Evolutionary conservation across 2,329 filamentous ascomycete genomes (phyloP), one percentile per base, ranked within the genome.

Genomic region (Rutstroemia sp.): DNA sequence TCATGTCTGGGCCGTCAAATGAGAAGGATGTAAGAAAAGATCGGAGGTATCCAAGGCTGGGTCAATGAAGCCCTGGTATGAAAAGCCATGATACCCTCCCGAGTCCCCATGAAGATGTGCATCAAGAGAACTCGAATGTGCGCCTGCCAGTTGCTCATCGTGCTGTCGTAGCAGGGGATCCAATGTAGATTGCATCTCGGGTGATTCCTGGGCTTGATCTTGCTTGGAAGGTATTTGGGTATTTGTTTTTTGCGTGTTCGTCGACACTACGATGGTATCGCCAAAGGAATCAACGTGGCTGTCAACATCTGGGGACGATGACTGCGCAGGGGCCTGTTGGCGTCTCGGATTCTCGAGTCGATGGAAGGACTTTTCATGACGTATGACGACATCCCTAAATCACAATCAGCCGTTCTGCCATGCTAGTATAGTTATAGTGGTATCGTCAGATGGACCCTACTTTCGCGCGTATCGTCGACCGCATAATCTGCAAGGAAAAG

Each of bases 341-440:
- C 54, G 54, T 39, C 54, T 37, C 27, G 54, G 54, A 30, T 56
- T 51, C 21, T 52, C 54, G 27, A 56, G 27, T 34, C 48, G 48
- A 12, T 56, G 54, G 19, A 56, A 56, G 44, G 54, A 56, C 54
- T 56, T 56, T 56, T 56, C 54, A 46, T 56, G 54, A 39, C 54
- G 54, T 44, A 56, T 51, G 27, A 56, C 54, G 49, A 56, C 49
- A 56, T 56, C 54, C 39, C 54, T 56, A 46, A 37, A 37, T 39
- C 34, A 37, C 14, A 23, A 25, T 21, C 16, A 56, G 42, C 21
- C 34, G 23, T 39, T 21, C 14, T 34, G 30, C 30, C 30, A 34
- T 34, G 30, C 30, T 34, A 34, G 30, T 34, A 34, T 34, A 34
- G 12, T 34, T 14, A 34, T 34, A 12, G 10, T 18, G 4, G 21